phyloP scores from a whole-genome alignment of 108 stramenopile genomes.

The Nitzschia sp. region DNA sequence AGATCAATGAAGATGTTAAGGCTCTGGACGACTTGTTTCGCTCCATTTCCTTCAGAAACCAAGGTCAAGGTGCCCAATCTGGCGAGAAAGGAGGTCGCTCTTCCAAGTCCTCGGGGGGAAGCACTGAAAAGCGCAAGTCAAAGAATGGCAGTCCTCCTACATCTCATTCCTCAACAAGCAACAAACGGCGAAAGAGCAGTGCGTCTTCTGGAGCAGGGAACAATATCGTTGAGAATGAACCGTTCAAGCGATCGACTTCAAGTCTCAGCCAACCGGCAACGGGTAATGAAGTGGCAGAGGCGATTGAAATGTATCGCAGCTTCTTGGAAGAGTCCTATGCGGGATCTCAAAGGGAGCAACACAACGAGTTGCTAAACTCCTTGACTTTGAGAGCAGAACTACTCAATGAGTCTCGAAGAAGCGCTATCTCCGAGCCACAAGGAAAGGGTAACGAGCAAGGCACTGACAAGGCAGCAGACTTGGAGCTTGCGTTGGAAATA shows the following conservation, averaged over 20 bases:
- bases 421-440: background rate
- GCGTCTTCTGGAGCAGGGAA: background rate
- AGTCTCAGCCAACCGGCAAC: constrained; percentile 10
- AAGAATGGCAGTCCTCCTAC: constrained; percentile 3
- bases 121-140: constrained; percentile 24
- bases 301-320: constrained; percentile 55
- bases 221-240: constrained; percentile 35
- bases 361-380: constrained; percentile 65
- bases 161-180: constrained; percentile 5
- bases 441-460: background rate
- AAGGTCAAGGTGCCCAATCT: constrained; percentile 3
- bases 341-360: constrained; percentile 36
- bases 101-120: background rate
- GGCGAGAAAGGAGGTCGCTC: background rate
- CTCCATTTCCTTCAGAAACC: constrained; percentile 69
- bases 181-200: constrained; percentile 36
- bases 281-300: constrained; percentile 53
- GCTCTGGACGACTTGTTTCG: constrained; percentile 80
- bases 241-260: constrained; percentile 48
- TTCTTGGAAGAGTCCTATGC: constrained; percentile 45
- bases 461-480: constrained; percentile 32
- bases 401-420: constrained; percentile 16
- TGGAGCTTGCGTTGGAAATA: constrained; percentile 67
- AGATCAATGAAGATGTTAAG: constrained; percentile 79
- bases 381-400: constrained; percentile 53